A percentile compares a stretch with the other conserved stretches of the same genome.
phyloP scores from a whole-genome alignment of 345 rosid genomes.

The Brassica napus region Da-Ae NC_063439.1:18578001-18578500 shows the following conservation, averaged over 20 bases:
- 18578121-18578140: slow-evolving; percentile 35
- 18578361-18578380: background rate
- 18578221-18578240: slow-evolving; percentile 30
- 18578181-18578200: slow-evolving; percentile 32
- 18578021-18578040: slow-evolving; percentile 29
- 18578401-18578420: slow-evolving; percentile 5
- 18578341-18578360: slow-evolving; percentile 1
- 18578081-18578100: slow-evolving; percentile 25
- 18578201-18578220: slow-evolving; percentile 23
- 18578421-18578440: background rate
- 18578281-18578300: slow-evolving; percentile 31
- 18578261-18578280: slow-evolving; percentile 30
- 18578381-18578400: background rate
- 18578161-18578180: slow-evolving; percentile 30
- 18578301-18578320: slow-evolving; percentile 17
- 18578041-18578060: slow-evolving; percentile 35
- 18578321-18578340: slow-evolving; percentile 4
- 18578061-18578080: slow-evolving; percentile 23
- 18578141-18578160: slow-evolving; percentile 28
- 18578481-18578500: slow-evolving; percentile 9
- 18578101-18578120: slow-evolving; percentile 11
- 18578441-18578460: no score
- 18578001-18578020: slow-evolving; percentile 33
- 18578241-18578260: slow-evolving; percentile 19
- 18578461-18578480: background rate